These are phyloP conservation scores for Leccinum aurantiacum DNA, from an alignment of 768 basidiomycete genomes.

Conservation along the genomic window DNA sequence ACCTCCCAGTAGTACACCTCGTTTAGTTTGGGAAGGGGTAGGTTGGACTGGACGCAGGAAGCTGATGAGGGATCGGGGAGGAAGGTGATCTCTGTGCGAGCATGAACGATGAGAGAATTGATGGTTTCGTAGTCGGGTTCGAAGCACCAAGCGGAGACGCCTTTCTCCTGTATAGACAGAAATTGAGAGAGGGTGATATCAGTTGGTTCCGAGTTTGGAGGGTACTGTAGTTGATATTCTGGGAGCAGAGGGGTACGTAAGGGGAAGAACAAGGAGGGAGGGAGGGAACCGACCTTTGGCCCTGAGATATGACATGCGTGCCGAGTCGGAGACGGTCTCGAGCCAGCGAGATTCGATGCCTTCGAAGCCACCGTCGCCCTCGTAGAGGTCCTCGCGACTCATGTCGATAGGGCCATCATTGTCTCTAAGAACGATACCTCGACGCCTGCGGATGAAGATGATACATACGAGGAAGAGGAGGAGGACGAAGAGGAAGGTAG, in stretches of 20 bases:
- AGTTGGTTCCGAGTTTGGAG: constrained; percentile 93
- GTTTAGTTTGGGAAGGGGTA: constrained; percentile 95
- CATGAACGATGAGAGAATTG: constrained; percentile 89
- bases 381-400: constrained; percentile 85
- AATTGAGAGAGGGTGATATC: constrained; percentile 99
- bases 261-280: background rate
- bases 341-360: constrained; percentile 93
- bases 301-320: constrained; percentile 69
- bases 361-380: constrained; percentile 92
- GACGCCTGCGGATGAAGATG: constrained; percentile 74
- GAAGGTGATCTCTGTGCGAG: constrained; percentile 96
- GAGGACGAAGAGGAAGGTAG: constrained; percentile 89
- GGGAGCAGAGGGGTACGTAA: constrained; percentile 6
- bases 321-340: constrained; percentile 69
- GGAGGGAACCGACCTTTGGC: constrained; percentile 70
- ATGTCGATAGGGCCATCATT: constrained; percentile 92
- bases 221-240: constrained; percentile 87
- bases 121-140: constrained; percentile 98
- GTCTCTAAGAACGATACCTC: constrained; percentile 80
- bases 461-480: constrained; percentile 90
- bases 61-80: constrained; percentile 94
- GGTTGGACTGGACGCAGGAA: constrained; percentile 93
- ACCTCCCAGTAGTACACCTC: constrained; percentile 99
- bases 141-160: constrained; percentile 98
- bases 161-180: constrained; percentile 98